Evolutionary conservation across 2,329 filamentous ascomycete genomes (phyloP).

Genomic region (Teratosphaeria viscida): DNA sequence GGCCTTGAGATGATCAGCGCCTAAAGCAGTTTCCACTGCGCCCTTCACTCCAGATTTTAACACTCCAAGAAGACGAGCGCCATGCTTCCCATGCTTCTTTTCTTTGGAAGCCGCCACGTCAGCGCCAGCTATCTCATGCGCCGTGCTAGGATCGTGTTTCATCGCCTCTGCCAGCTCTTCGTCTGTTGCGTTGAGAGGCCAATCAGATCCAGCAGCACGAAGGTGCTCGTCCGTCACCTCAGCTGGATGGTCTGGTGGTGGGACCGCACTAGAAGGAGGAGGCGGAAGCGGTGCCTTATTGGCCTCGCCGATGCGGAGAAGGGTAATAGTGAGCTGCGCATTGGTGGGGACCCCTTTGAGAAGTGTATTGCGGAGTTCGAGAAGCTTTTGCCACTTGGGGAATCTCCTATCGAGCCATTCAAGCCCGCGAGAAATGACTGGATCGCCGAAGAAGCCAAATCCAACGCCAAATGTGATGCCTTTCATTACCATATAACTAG

Average conservation of each 20-base stretch:
- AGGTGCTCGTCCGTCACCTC: constrained; percentile 42
- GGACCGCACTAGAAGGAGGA: constrained; percentile 36
- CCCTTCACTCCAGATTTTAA: constrained; percentile 62
- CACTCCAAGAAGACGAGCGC: constrained; percentile 47
- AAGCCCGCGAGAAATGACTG: constrained; percentile 53
- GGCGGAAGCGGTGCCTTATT: constrained; percentile 69
- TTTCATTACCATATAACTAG: constrained; percentile 48
- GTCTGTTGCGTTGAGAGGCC: constrained; percentile 50
- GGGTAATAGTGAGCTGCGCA: constrained; percentile 69
- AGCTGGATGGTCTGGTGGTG: constrained; percentile 41
- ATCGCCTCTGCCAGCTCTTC: constrained; percentile 57
- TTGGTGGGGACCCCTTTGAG: constrained; percentile 79
- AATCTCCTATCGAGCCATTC: constrained; percentile 49
- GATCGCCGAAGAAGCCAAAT: constrained; percentile 70
- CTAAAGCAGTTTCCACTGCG: constrained; percentile 60
- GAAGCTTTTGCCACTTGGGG: constrained; percentile 64
- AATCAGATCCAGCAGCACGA: constrained; percentile 41
- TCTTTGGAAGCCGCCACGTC: constrained; percentile 43
- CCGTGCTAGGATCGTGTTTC: constrained; percentile 34
- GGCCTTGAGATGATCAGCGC: constrained; percentile 61
- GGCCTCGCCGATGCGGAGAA: constrained; percentile 70
- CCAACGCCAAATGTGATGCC: constrained; percentile 56
- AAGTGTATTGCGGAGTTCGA: constrained; percentile 64
- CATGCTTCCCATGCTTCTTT: constrained; percentile 36
- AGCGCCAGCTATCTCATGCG: constrained; percentile 41